Evolutionary conservation across 129 eudicot species (phyloP), one percentile per base, ranked within the genome.

Genomic region (Rutidosis leptorrhynchoides): DNA sequence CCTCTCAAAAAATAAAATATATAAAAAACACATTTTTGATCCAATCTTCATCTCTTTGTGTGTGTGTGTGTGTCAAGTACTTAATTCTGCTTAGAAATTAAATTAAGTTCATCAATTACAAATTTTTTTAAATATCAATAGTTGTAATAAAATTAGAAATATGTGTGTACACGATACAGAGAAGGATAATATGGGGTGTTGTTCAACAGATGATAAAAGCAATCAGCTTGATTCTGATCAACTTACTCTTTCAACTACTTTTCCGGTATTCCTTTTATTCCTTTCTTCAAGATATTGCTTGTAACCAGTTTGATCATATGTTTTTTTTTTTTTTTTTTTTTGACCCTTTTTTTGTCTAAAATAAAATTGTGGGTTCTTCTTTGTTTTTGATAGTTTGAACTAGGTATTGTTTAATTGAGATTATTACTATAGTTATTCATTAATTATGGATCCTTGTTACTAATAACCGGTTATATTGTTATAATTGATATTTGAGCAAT

Each of bases 181-280:
- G 21, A 68, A 54, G 63, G 73, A 68, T 68, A 54, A 68, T 55
- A 30, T 68, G 64, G 16, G 73, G 24, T 45, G 40, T 33, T 55
- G 45, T 10, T 37, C 45, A 37, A 37, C 53, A 54, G 75, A 58
- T 9, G 75, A 58, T 70, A 43, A 14, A 62, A 69, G 23, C 57
- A 48, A 19, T 43, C 67, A 57, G 58, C 45, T 58, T 70, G 58
- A 78, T 55, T 74, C 73, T 46, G 76, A 78, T 64, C 75, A 69
- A 66, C 67, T 72, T 73, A 30, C 65, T 54, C 79, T 73, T 49
- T 79, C 74, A 14, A 75, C 61, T 67, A 71, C 83, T 21, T 82
- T 85, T 62, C 88, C 88, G 17, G 93, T 85, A 54, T 46, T 72
- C 23, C 35, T 17, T 74, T 57, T 58, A 58, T 70, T 58, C 67